phyloP scores from a whole-genome alignment of 345 rosid genomes.

The Odontarrhena argentea region DNA sequence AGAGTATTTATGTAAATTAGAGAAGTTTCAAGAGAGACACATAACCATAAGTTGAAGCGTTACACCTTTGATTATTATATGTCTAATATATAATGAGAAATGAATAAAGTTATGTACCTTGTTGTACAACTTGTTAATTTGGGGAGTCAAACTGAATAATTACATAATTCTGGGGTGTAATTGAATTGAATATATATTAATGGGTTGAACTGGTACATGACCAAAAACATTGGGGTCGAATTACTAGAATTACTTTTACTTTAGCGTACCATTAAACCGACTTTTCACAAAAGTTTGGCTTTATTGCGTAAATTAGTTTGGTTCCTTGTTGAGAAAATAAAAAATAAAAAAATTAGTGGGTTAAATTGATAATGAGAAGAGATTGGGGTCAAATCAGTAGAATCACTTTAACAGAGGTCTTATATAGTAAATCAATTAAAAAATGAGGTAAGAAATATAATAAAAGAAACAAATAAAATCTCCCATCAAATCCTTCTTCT shows the following conservation, averaged over 20 bases:
- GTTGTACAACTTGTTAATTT: background rate
- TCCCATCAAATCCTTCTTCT: conserved; percentile 19
- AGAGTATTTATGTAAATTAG: conserved; percentile 27
- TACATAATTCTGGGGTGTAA: background rate
- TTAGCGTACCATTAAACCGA: too few species aligned
- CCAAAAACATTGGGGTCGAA: too few species aligned
- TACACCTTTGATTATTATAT: background rate
- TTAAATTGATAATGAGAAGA: background rate
- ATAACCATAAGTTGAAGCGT: conserved; percentile 26
- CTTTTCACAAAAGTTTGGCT: too few species aligned
- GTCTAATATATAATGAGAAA: background rate
- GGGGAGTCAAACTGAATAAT: background rate
- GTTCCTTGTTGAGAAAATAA: too few species aligned
- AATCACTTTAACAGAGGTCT: background rate
- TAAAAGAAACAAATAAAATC: background rate
- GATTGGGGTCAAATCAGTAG: conserved; percentile 1
- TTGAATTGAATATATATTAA: background rate
- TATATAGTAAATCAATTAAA: conserved; percentile 4
- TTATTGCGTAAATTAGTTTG: too few species aligned
- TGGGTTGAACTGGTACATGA: too few species aligned
- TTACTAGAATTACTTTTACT: too few species aligned
- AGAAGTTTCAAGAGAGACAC: background rate
- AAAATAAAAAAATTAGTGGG: too few species aligned
- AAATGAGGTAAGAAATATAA: background rate
- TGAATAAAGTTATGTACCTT: background rate